Base-by-base conservation (phyloP, 345 rosid species). In the Eutrema heterophyllum region DNA sequence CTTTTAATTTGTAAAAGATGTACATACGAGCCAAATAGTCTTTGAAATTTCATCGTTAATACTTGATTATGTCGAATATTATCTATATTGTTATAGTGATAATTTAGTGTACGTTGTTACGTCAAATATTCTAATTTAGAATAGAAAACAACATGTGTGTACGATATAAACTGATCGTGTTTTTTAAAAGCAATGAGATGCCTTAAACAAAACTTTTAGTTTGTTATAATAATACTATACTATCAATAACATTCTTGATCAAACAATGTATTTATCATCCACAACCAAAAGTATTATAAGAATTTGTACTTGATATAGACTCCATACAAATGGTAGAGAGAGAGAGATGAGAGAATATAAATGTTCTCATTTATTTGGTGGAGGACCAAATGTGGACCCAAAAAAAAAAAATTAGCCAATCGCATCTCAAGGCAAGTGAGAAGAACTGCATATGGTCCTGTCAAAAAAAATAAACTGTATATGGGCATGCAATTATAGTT, bases 301-400 rank as follows among this genome's bases (percentile, higher is more conserved):
- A 71, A 77, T 71, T 77, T 77, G 68, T 71, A 77, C 68, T 65
- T 57, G 72, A 77, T 57, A 70, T 64, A 33, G 80, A 71, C 72
- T 64, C 53, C 55, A 70, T 39, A 70, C 54, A 71, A 40, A 64
- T 49, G n/a, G 67, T 48, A 64, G 21, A 63, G 38, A 63, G 64
- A 63, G 38, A 63, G 64, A 63, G 36, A 39, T 41, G 14, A 48
- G 29, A 50, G 80, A 77, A 71, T 70, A 77, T 65, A 71, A 64
- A 71, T 70, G 67, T 71, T 70, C 76, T 58, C 76, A 71, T 70
- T 64, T 57, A 77, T 71, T 63, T 56, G 66, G 67, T 71, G 72
- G 80, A 64, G 68, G 72, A 77, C 76, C 76, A 46, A 76, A 26
- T 46, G 50, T 55, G 80, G 80, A 76, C 80, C 71, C 54, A 56